These are phyloP conservation scores for Trichomonascaceae sp. DNA, from an alignment of 1,139 yeast genomes.

Conservation along the genomic window DNA sequence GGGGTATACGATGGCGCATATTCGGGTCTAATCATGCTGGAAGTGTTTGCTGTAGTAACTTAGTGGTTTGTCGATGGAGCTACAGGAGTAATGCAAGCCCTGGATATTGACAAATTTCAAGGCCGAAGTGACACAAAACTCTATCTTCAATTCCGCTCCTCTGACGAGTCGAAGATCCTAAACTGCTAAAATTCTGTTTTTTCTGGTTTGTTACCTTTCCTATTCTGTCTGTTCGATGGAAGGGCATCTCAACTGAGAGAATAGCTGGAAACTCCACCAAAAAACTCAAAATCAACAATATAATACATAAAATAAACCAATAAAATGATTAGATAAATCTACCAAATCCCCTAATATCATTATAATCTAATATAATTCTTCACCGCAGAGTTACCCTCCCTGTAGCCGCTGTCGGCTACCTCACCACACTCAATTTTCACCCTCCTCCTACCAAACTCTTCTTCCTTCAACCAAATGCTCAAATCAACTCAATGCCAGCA, in stretches of 20 bases:
- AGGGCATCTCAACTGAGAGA: not conserved
- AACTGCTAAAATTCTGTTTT: not conserved
- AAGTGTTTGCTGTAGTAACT: no score
- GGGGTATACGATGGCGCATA: constrained; percentile 22
- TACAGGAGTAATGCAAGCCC: no score
- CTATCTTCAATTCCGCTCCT: no score
- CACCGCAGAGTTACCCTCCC: not conserved
- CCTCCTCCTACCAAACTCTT: constrained; percentile 1
- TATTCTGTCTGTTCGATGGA: not conserved
- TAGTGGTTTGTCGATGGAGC: no score
- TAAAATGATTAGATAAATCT: no score
- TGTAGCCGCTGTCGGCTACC: not conserved
- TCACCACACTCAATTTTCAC: not conserved
- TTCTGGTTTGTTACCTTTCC: not conserved
- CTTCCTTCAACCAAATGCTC: constrained; percentile 4
- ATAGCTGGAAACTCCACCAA: not conserved
- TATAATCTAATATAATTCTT: not conserved
- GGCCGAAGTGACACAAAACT: no score
- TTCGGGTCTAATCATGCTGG: no score
- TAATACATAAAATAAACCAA: not conserved
- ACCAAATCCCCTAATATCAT: not conserved
- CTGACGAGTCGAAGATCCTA: no score
- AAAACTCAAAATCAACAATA: not conserved
- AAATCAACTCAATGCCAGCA: not conserved
- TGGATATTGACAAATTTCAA: no score